Evolutionary conservation across 2,329 filamentous ascomycete species (phyloP), one percentile per base, ranked within the genome.

Genomic region (Nemania bipapillata): DNA sequence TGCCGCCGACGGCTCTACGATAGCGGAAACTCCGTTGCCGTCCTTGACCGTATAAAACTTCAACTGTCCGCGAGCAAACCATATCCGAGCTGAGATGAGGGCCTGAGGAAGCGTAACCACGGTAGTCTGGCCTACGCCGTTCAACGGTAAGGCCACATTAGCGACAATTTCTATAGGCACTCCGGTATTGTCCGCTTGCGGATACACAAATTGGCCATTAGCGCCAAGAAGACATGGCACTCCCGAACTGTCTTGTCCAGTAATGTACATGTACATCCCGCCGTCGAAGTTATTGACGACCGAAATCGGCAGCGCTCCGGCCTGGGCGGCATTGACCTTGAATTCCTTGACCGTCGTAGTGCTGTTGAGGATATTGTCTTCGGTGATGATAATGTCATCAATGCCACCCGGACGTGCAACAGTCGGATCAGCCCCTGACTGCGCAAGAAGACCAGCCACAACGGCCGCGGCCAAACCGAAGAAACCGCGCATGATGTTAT

Each of bases 1-100:
- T 8, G 77, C 80, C 4, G 82, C 79, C 0, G 85, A 83, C 0
- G 86, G 86, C 69, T 86, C 82, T 7, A 87, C 85, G 1, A 87
- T 65, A 5, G 65, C 66, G 3, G 75, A 22, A 74, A 74, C 72
- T 30, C 80, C 80, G 30, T 74, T 71, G 11, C 71, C 77, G 15
- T 69, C 70, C 2, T 59, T 60, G 12, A 83, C 77, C 5, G 79
- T 78, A 70, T 75, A 82, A 76, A 84, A 84, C 17, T 77, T 63
- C 4, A 84, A 74, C 5, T 77, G 69, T 5, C 82, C 82, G 30
- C 78, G 79, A 20, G 82, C 78, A 53, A 84, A 76, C 77, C 79
- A 84, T 54, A 84, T 74, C 17, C 82, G 81, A 4, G 77, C 82
- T 7, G 81, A 79, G 37, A 70, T 75, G 53, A 83, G 74, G 56